Conservation (phyloP, 495 filamentous ascomycete species). For the Letharia lupina region DNA sequence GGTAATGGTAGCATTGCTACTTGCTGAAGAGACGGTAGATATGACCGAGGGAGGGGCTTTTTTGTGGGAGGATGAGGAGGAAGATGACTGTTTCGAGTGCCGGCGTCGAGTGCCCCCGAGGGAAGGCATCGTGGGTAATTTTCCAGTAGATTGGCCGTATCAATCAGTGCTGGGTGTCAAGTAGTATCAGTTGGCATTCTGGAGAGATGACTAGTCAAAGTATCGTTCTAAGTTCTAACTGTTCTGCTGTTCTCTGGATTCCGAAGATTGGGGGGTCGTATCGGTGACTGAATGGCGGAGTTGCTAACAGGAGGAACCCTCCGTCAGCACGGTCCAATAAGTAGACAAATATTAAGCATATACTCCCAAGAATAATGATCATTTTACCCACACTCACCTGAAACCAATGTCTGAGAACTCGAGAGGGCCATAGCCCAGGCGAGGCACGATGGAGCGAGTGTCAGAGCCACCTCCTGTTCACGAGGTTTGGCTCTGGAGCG, state of each 20-base stretch:
- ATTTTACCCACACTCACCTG: neutral
- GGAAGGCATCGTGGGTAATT: constrained; percentile 20
- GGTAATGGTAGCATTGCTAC: constrained; percentile 17
- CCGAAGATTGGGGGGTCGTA: neutral
- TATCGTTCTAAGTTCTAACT: neutral
- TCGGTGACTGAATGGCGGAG: neutral
- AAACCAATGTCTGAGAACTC: neutral
- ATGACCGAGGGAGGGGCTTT: constrained; percentile 16
- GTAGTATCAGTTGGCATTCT: neutral
- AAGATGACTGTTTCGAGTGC: constrained; percentile 20
- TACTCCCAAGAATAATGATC: neutral
- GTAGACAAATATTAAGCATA: neutral
- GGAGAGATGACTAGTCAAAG: neutral
- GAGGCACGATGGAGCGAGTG: neutral
- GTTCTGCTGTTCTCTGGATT: neutral
- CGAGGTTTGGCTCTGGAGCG: neutral
- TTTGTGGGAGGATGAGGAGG: constrained; percentile 18
- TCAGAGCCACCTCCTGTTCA: constrained; percentile 3
- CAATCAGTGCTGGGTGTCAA: neutral
- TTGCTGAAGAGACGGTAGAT: constrained; percentile 18
- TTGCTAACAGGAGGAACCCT: too few species aligned
- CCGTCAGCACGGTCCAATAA: neutral
- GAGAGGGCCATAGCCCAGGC: constrained; percentile 6
- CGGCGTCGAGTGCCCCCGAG: constrained; percentile 18
- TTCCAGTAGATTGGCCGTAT: neutral